Base-by-base conservation (phyloP, 2,329 filamentous ascomycete genomes). In the Clonostachys sp. region DNA sequence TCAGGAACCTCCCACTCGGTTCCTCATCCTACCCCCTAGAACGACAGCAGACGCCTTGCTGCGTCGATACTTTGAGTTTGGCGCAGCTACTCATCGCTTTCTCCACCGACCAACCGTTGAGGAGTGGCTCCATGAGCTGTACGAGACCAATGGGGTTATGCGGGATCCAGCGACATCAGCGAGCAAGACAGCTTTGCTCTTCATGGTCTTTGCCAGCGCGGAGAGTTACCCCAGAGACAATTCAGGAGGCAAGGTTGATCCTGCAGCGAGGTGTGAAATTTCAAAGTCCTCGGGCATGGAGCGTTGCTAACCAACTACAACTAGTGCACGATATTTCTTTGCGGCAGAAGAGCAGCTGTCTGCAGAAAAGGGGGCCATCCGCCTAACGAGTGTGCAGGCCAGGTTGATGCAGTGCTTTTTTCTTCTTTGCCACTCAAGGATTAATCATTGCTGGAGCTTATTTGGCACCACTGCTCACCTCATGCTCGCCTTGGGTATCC, bases 41-140 rank as follows among this genome's bases (percentile, higher is more conserved):
- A 53, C 64, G 4, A 60, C 60, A 10, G 58, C 57, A 7, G 53
- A 58, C 13, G 38, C 48, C 0, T 49, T 80, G 6, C 59, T 80
- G 0, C 61, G 65, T 20, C 59, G 74, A 13, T 80, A 80, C 47
- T 80, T 81, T 53, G 76, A 80, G 43, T 77, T 75, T 50, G 74
- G 75, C 4, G 72, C 77, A 20, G 74, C 78, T 5, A 80, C 77
- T 0, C 76, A 80, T 51, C 67, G 76, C 2, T 79, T 78, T 50
- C 56, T 80, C 33, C 75, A 80, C 53, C 64, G 75, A 3, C 71
- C 71, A 0, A 75, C 69, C 3, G 67, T 78, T 3, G 68, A 75
- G 47, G 49, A 54, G 10, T 78, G 74, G 72, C 56, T 72, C 5
- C 60, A 67, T 34, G 60, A 72, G 33, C 64, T 73, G 39, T 64